Evolutionary conservation across 2,329 filamentous ascomycete species (phyloP).

Genomic region (Plectosphaerella plurivora): DNA sequence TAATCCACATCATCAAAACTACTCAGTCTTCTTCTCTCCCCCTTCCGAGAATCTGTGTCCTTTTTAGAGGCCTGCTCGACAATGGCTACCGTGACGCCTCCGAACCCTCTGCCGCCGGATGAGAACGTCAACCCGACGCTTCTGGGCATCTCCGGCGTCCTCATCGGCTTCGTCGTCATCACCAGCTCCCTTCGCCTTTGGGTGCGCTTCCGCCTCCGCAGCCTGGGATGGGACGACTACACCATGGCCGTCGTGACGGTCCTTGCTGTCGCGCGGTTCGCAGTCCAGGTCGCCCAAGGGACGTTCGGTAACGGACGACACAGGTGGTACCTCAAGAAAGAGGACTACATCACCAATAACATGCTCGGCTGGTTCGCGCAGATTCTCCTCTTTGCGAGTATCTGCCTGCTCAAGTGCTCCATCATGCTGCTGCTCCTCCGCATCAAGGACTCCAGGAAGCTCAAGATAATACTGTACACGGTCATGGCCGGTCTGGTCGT

Average conservation of each 20-base stretch:
- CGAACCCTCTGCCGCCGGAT: slow-evolving; percentile 32
- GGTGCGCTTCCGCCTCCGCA: slow-evolving; percentile 21
- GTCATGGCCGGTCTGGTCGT: slow-evolving; percentile 24
- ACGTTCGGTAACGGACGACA: slow-evolving; percentile 32
- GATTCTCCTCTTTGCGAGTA: slow-evolving; percentile 32
- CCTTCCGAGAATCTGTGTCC: background rate
- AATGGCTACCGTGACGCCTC: slow-evolving; percentile 9
- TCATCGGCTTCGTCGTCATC: slow-evolving; percentile 24
- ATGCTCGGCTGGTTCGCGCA: slow-evolving; percentile 34
- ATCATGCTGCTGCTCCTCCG: slow-evolving; percentile 35
- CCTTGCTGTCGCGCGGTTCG: slow-evolving; percentile 24
- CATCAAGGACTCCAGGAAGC: slow-evolving; percentile 28
- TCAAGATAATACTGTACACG: slow-evolving; percentile 23
- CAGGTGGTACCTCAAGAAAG: slow-evolving; percentile 23
- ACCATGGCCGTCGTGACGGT: slow-evolving; percentile 23
- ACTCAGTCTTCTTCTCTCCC: background rate
- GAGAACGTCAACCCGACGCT: slow-evolving; percentile 26
- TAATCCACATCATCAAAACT: background rate
- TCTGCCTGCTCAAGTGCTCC: slow-evolving; percentile 35
- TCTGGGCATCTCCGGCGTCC: slow-evolving; percentile 23
- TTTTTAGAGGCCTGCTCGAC: background rate
- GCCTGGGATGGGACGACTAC: slow-evolving; percentile 31
- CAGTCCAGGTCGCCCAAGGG: slow-evolving; percentile 25
- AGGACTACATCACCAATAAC: slow-evolving; percentile 28
- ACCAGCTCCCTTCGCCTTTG: slow-evolving; percentile 26